Percentiles rank a stretch among this genome's conserved stretches.
These are phyloP conservation scores for Chlorella sp. DNA, from an alignment of 139 green algal species.

Conservation along the genomic window DNA sequence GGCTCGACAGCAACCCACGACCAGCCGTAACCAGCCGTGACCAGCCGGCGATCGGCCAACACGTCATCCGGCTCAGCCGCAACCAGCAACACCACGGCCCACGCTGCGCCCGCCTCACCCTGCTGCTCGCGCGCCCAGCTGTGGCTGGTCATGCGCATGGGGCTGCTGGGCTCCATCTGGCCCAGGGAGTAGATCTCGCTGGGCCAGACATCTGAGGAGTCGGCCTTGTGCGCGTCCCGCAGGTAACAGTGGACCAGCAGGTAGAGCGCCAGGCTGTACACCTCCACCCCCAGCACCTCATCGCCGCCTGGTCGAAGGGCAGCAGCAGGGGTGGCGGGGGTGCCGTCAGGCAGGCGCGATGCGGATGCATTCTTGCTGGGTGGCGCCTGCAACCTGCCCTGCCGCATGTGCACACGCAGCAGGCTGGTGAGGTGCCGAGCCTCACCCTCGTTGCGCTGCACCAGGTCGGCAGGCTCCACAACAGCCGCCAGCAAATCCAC, in stretches of 20 bases:
- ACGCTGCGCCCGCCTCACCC: constrained; percentile 22
- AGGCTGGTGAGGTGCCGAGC: neutral
- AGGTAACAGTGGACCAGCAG: constrained; percentile 76
- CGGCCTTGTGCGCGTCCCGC: constrained; percentile 63
- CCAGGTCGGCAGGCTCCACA: constrained; percentile 28
- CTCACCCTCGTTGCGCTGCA: constrained; percentile 25
- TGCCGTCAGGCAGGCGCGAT: neutral
- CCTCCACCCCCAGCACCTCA: constrained; percentile 40
- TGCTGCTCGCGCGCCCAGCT: constrained; percentile 24
- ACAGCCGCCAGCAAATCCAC: constrained; percentile 36
- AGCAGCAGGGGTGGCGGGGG: too few species aligned
- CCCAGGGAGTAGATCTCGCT: neutral
- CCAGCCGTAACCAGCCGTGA: neutral
- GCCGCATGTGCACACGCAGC: too few species aligned
- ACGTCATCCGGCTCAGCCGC: neutral
- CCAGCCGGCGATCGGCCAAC: neutral
- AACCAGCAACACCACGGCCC: neutral
- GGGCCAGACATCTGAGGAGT: constrained; percentile 82
- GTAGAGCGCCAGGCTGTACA: constrained; percentile 74
- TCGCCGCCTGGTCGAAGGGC: constrained; percentile 1
- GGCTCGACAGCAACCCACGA: neutral
- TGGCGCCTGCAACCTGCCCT: neutral
- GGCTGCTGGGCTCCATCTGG: constrained; percentile 37
- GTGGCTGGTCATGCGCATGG: constrained; percentile 28
- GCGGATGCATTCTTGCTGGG: too few species aligned